phyloP scores from a whole-genome alignment of 495 filamentous ascomycete species.

The Letharia columbiana region DNA sequence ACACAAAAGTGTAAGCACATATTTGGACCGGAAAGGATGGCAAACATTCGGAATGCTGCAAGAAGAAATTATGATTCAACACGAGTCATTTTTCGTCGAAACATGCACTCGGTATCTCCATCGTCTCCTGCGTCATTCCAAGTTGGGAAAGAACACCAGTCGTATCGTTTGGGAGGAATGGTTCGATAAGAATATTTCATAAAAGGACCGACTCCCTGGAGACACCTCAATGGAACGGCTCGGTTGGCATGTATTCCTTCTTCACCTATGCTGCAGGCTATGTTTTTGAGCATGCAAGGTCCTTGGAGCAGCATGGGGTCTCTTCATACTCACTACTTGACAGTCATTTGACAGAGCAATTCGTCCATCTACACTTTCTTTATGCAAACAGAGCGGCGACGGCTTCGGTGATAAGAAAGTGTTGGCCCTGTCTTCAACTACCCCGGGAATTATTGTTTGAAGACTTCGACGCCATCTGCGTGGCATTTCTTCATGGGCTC shows the following conservation, averaged over 20 bases:
- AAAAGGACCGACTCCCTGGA: no score
- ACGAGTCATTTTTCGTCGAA: neutral
- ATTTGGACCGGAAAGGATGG: constrained; percentile 1
- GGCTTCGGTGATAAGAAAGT: no score
- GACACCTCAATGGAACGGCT: neutral
- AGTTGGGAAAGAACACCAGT: neutral
- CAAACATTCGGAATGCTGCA: neutral
- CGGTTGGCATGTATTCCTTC: neutral
- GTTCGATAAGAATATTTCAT: neutral
- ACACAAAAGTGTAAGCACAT: constrained; percentile 4
- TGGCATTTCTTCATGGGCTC: neutral
- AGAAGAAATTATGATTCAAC: neutral
- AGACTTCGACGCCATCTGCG: neutral
- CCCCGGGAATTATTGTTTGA: neutral
- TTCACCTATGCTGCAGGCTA: neutral
- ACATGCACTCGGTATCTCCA: neutral
- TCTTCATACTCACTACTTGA: neutral
- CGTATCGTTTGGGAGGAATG: neutral
- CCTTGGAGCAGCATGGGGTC: neutral
- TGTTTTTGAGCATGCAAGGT: neutral
- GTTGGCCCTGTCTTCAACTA: neutral
- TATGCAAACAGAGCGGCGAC: no score
- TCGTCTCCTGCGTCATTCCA: neutral
- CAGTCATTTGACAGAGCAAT: neutral
- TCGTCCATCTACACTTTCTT: neutral